Percentiles rank a stretch among this genome's conserved stretches.
Conservation (phyloP, 1,139 yeast species). For the Geotrichum fermentans region DNA sequence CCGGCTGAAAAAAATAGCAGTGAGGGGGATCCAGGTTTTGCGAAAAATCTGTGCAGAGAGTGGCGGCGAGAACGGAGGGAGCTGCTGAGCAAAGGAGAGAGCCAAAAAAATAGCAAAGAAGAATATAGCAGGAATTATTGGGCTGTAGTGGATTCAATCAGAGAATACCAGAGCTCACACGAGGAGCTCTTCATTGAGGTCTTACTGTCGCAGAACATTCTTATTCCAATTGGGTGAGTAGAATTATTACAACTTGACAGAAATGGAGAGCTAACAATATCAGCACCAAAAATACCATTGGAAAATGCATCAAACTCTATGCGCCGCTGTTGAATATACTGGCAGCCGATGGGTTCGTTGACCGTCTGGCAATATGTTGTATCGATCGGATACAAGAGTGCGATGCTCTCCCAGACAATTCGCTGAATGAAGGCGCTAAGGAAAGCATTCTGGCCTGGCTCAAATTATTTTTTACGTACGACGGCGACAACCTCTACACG, state of each 20-base stretch:
- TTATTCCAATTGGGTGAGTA: slow-evolving; percentile 28
- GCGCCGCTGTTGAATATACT: slow-evolving; percentile 27
- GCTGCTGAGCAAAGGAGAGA: not conserved
- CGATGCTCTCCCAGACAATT: not conserved
- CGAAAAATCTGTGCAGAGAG: slow-evolving; percentile 34
- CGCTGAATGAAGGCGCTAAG: not conserved
- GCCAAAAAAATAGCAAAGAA: slow-evolving; percentile 31
- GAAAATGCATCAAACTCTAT: slow-evolving; percentile 23
- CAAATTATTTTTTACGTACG: slow-evolving; percentile 1
- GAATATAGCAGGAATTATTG: not conserved
- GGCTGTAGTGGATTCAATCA: slow-evolving; percentile 1
- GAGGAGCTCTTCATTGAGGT: slow-evolving; percentile 29
- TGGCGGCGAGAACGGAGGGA: slow-evolving; percentile 44
- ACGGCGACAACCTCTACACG: not conserved
- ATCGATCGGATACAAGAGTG: slow-evolving; percentile 20
- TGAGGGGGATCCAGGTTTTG: not conserved
- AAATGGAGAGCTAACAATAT: not conserved
- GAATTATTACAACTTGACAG: too few species aligned
- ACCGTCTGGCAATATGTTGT: slow-evolving; percentile 22
- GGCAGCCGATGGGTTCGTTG: slow-evolving; percentile 23
- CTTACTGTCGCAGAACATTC: slow-evolving; percentile 30
- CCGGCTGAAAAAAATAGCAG: slow-evolving; percentile 29
- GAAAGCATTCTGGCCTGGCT: slow-evolving; percentile 4
- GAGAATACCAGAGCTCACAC: slow-evolving; percentile 13
- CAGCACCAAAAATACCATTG: slow-evolving; percentile 13